phyloP scores from a whole-genome alignment of 768 basidiomycete genomes.

The Coprinopsis sp. region DNA sequence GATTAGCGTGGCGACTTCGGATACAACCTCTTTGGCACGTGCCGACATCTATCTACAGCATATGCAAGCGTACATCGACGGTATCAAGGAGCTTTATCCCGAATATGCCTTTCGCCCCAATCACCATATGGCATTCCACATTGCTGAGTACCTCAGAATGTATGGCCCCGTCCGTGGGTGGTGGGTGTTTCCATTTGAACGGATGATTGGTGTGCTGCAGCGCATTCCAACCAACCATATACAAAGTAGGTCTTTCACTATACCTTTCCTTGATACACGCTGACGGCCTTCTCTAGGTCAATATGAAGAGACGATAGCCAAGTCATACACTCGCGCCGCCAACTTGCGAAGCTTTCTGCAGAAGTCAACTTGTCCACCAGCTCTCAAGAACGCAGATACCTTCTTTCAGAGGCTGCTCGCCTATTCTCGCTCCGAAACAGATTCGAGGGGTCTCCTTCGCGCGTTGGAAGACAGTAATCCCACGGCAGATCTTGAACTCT shows the following conservation, averaged over 20 bases:
- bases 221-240: constrained; percentile 14
- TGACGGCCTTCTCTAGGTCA: constrained; percentile 10
- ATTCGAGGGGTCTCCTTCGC: too few relatives aligned
- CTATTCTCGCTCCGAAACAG: too few relatives aligned
- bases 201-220: constrained; percentile 24
- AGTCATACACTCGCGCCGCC: constrained; percentile 11
- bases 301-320: constrained; percentile 15
- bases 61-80: constrained; percentile 24
- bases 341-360: too few relatives aligned
- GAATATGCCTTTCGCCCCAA: constrained; percentile 25
- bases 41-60: constrained; percentile 12
- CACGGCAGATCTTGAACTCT: too few relatives aligned
- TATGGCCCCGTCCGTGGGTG: constrained; percentile 35
- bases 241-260: constrained; percentile 9
- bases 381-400: too few relatives aligned
- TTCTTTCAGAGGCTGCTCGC: too few relatives aligned
- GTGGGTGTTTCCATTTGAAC: constrained; percentile 33
- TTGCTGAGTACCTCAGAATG: constrained; percentile 22
- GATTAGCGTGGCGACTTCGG: constrained; percentile 19
- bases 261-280: background rate
- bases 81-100: constrained; percentile 27
- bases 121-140: constrained; percentile 37
- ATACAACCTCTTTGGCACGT: constrained; percentile 6
- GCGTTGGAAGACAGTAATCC: too few relatives aligned
- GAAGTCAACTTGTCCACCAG: too few relatives aligned